A percentile compares a stretch with the other conserved stretches of the same genome.
Evolutionary conservation across 495 filamentous ascomycete species (phyloP).

Genomic region (Talaromyces thailandensis): DNA sequence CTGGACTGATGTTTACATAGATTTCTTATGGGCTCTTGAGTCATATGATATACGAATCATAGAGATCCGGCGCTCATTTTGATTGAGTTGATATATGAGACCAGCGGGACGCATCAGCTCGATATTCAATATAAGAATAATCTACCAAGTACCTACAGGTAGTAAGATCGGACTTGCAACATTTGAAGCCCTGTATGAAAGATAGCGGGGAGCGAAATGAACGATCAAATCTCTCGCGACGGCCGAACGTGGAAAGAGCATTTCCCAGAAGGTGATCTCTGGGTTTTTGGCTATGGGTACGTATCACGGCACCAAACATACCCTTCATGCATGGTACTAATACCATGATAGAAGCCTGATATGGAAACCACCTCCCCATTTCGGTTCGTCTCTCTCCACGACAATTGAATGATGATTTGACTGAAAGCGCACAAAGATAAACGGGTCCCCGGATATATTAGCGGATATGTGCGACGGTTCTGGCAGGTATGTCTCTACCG

Average conservation of each 20-base stretch:
- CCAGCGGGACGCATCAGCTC: background rate
- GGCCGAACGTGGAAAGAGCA: constrained; percentile 34
- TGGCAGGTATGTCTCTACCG: constrained; percentile 68
- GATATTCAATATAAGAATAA: too few relatives aligned
- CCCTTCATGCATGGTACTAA: background rate
- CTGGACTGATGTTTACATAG: background rate
- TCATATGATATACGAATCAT: background rate
- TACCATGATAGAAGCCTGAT: constrained; percentile 67
- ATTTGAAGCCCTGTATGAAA: too few relatives aligned
- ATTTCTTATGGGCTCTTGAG: background rate
- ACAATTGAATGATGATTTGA: too few relatives aligned
- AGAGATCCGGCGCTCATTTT: too few relatives aligned
- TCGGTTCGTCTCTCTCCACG: constrained; percentile 54
- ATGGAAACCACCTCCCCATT: constrained; percentile 97
- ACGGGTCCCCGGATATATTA: constrained; percentile 83
- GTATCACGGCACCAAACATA: constrained; percentile 11
- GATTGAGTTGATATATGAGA: too few relatives aligned
- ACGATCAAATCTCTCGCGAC: constrained; percentile 11
- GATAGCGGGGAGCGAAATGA: constrained; percentile 3
- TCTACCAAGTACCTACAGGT: too few relatives aligned
- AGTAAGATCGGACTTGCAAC: too few relatives aligned
- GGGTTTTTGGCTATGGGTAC: constrained; percentile 90
- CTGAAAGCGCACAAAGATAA: constrained; percentile 46
- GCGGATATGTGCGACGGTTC: constrained; percentile 90
- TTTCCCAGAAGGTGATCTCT: constrained; percentile 54